Evolutionary conservation across 108 stramenopile genomes (phyloP).

Genomic region (Aureococcus anophagefferens): DNA sequence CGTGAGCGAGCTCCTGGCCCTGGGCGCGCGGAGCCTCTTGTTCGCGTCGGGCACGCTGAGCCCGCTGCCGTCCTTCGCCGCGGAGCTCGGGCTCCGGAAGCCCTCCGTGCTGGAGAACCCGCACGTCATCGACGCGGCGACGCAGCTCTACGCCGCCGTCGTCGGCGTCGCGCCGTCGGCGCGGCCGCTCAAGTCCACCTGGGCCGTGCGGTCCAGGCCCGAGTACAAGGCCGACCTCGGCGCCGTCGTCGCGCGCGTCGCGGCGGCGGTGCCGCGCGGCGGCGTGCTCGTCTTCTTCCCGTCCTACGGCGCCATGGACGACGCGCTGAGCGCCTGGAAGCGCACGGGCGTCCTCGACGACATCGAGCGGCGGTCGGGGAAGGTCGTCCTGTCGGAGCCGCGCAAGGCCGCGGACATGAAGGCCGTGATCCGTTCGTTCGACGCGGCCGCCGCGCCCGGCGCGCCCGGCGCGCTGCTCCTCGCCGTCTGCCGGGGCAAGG

Average conservation of each 20-base stretch:
- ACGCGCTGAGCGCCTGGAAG: neutral
- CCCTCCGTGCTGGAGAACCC: constrained; percentile 83
- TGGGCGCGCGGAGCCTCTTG: constrained; percentile 70
- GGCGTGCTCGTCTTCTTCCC: constrained; percentile 96
- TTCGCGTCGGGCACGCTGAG: constrained; percentile 90
- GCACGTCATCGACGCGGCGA: constrained; percentile 72
- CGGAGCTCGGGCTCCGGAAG: constrained; percentile 68
- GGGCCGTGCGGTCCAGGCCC: constrained; percentile 60
- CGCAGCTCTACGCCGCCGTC: constrained; percentile 74
- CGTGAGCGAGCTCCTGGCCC: constrained; percentile 69
- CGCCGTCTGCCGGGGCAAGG: constrained; percentile 90
- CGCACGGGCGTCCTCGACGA: neutral
- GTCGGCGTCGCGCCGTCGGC: constrained; percentile 69
- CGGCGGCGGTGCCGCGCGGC: constrained; percentile 57
- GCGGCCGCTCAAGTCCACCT: constrained; percentile 67
- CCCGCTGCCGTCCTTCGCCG: constrained; percentile 75
- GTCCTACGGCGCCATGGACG: constrained; percentile 50
- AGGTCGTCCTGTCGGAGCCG: constrained; percentile 43
- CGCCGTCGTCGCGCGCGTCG: constrained; percentile 45
- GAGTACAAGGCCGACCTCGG: constrained; percentile 86
- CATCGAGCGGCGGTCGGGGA: constrained; percentile 48
- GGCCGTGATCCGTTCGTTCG: neutral
- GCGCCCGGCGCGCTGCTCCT: constrained; percentile 45
- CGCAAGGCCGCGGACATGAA: constrained; percentile 7
- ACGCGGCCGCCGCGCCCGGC: neutral